Evolutionary conservation across 805 yeast genomes (phyloP).

Genomic region (Cyberlindnera saturnus): DNA sequence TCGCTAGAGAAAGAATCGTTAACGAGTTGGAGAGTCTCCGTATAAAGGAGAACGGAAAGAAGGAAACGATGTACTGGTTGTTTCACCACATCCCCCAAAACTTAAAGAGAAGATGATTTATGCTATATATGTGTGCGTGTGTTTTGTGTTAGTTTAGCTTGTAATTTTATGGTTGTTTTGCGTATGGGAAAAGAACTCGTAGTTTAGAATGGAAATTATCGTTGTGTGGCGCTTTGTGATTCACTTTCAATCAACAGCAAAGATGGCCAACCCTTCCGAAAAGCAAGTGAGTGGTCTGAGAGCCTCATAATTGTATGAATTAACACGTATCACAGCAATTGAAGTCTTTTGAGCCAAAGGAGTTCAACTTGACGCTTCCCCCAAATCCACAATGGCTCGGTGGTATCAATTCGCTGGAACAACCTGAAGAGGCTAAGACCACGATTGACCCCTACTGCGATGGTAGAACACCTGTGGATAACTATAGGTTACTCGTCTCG

Average conservation of each 20-base stretch:
- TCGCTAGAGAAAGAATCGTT: constrained; percentile 20
- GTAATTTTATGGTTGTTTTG: neutral
- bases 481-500: constrained; percentile 46
- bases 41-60: constrained; percentile 20
- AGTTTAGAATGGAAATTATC: too few relatives aligned
- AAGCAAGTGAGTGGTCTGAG: too few relatives aligned
- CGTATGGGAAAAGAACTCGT: neutral
- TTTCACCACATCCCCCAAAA: constrained; percentile 24
- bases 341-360: constrained; percentile 2
- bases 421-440: constrained; percentile 25
- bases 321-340: neutral
- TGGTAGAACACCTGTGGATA: constrained; percentile 21
- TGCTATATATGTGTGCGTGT: neutral
- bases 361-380: constrained; percentile 2
- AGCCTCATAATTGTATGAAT: too few relatives aligned
- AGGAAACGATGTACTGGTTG: constrained; percentile 26
- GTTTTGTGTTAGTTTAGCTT: neutral
- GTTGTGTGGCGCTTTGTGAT: too few relatives aligned
- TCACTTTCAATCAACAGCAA: too few relatives aligned
- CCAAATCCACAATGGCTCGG: constrained; percentile 8
- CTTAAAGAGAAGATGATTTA: constrained; percentile 16
- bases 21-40: constrained; percentile 20
- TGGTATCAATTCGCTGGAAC: neutral
- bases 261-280: too few relatives aligned
- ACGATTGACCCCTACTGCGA: constrained; percentile 37